Evolutionary conservation across 306 rosid species (phyloP).

Genomic region (Fragaria ananassa): DNA sequence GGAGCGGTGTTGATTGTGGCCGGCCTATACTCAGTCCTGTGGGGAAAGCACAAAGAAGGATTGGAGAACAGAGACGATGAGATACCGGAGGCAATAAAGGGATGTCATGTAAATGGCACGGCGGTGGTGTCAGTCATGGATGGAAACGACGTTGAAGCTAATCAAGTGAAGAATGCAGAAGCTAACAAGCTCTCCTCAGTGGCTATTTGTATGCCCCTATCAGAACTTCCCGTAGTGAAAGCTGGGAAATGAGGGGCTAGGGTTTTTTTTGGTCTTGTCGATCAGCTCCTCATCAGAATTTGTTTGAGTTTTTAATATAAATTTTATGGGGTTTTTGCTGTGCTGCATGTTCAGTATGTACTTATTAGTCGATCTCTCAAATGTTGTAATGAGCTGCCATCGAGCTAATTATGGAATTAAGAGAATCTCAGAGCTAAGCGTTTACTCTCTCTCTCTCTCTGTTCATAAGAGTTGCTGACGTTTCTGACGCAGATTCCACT

Average conservation of each 20-base stretch:
- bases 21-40: slow-evolving; percentile 76
- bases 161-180: slow-evolving; percentile 16
- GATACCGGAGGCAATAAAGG: slow-evolving; percentile 56
- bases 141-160: slow-evolving; percentile 32
- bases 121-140: slow-evolving; percentile 4
- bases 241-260: not conserved
- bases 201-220: slow-evolving; percentile 34
- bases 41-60: slow-evolving; percentile 87
- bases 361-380: not conserved
- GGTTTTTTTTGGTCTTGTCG: not conserved
- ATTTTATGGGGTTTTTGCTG: slow-evolving; percentile 1
- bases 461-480: not conserved
- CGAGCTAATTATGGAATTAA: not conserved
- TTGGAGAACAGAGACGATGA: slow-evolving; percentile 35
- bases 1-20: slow-evolving; percentile 62
- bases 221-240: slow-evolving; percentile 26
- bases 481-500: not conserved
- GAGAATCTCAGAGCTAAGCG: not conserved
- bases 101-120: slow-evolving; percentile 24
- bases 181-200: slow-evolving; percentile 26
- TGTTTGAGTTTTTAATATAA: not conserved
- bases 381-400: not conserved
- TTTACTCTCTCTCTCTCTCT: not conserved
- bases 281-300: not conserved
- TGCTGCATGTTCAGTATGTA: not conserved